Evolutionary conservation across 2,329 filamentous ascomycete species (phyloP).

Genomic region (Ophiostoma montium): DNA sequence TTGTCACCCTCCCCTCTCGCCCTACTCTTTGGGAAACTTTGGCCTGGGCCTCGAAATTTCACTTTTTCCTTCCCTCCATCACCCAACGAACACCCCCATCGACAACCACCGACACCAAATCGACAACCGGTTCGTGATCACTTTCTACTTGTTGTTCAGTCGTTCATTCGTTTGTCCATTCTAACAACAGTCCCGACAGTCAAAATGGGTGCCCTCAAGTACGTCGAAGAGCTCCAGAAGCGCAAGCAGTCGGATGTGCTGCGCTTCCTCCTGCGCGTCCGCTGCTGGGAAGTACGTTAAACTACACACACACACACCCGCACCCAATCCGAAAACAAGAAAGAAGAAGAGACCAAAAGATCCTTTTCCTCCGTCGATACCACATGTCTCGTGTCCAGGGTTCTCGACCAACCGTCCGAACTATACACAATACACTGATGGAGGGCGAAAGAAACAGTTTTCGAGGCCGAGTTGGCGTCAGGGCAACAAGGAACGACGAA

Average conservation of each 20-base stretch:
- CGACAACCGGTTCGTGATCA: slow-evolving; percentile 3
- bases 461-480: slow-evolving; percentile 7
- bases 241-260: slow-evolving; percentile 99
- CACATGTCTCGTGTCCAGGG: not conserved
- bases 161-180: not conserved
- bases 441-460: not conserved
- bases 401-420: slow-evolving; percentile 2
- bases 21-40: not conserved
- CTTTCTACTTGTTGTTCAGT: not conserved
- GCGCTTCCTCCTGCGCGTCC: slow-evolving; percentile 98
- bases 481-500: not conserved
- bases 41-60: not conserved
- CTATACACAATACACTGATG: not conserved
- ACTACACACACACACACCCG: slow-evolving; percentile 21
- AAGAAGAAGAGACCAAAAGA: not conserved
- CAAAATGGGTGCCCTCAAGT: slow-evolving; percentile 99
- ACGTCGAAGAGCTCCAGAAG: slow-evolving; percentile 99
- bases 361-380: not conserved
- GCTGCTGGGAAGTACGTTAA: slow-evolving; percentile 96
- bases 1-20: not conserved
- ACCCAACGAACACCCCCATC: slow-evolving; percentile 4
- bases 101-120: slow-evolving; percentile 7
- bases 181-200: slow-evolving; percentile 21
- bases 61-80: not conserved
- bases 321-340: not conserved